Evolutionary conservation across 805 yeast genomes (phyloP), one percentile per base, ranked within the genome.

Genomic region (Barnettozyma botsteinii): DNA sequence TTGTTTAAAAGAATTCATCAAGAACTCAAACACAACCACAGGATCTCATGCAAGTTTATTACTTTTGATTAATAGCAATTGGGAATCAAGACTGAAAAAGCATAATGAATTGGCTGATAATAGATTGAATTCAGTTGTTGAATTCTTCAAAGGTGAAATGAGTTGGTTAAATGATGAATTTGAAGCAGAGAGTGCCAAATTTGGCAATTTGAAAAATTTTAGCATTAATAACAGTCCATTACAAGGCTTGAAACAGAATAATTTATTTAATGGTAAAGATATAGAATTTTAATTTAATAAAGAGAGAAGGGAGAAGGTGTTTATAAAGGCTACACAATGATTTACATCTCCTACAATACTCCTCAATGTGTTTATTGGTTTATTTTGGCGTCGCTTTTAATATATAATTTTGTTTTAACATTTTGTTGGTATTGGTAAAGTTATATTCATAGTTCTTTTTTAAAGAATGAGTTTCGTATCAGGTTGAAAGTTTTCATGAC

Each of bases 21-120:
- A 45, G 22, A 38, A 26, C 14, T 55, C 62, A 13, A 44, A 37
- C 24, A 18, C 45, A 11, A 35, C 56, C n/a, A 52, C 57, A 36
- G 34, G 31, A 28, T 26, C 43, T 3, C 51, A 58, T 30, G 57
- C 62, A 23, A 56, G 65, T 33, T 64, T 77, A 27, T 53, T 69
- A 22, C 59, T 64, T 10, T 51, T 66, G 31, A 57, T 59, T 24
- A 57, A 60, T 38, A 61, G 60, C 27, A 65, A 64, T 30, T 67
- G 70, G 70, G 61, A 59, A 33, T 50, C 55, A 9, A 72, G 66
- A 50, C 52, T 77, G 36, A 58, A 59, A 30, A 60, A 58, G 32
- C 79, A 75, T 49, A 67, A 75, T 52, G 69, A 66, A 31, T 32
- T 52, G 8, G 61, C 79, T 2, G 50, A 49, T 11, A 71, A 69